These are phyloP conservation scores for Colletotrichum eleusines DNA, from an alignment of 2,329 filamentous ascomycete genomes.

Conservation along the genomic window DNA sequence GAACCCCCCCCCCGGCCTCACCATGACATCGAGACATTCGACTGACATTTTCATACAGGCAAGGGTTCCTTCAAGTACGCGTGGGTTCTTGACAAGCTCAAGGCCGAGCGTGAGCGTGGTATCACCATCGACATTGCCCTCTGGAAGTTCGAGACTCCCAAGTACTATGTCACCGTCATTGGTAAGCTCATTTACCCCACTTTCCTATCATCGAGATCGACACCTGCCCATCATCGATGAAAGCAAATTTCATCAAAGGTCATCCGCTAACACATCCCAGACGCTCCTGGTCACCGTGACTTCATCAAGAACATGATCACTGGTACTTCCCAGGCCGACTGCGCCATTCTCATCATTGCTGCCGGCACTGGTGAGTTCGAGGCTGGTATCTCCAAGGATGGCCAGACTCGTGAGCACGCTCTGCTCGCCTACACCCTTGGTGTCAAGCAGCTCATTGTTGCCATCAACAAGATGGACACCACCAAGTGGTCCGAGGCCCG, in stretches of 20 bases:
- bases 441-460: slow-evolving; percentile 99
- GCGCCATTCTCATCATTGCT: slow-evolving; percentile 99
- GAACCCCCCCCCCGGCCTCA: slow-evolving; percentile 10
- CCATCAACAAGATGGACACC: slow-evolving; percentile 99
- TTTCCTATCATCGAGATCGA: neutral
- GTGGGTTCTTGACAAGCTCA: slow-evolving; percentile 99
- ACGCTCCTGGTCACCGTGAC: slow-evolving; percentile 99
- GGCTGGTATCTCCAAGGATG: slow-evolving; percentile 99
- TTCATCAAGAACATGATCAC: slow-evolving; percentile 99
- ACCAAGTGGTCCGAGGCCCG: slow-evolving; percentile 97
- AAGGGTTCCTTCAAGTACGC: slow-evolving; percentile 99
- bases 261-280: slow-evolving; percentile 54
- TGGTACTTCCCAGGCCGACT: slow-evolving; percentile 99
- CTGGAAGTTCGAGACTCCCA: slow-evolving; percentile 99
- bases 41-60: slow-evolving; percentile 76
- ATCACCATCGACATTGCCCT: slow-evolving; percentile 99
- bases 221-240: neutral
- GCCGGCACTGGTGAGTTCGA: slow-evolving; percentile 99
- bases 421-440: slow-evolving; percentile 99
- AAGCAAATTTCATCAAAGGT: neutral
- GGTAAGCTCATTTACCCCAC: slow-evolving; percentile 65
- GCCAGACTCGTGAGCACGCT: slow-evolving; percentile 99
- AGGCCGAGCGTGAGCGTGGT: slow-evolving; percentile 99
- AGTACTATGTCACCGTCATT: slow-evolving; percentile 98
- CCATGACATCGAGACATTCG: slow-evolving; percentile 34